phyloP scores from a whole-genome alignment of 495 filamentous ascomycete species.

The Penicillium longicatenatum region DNA sequence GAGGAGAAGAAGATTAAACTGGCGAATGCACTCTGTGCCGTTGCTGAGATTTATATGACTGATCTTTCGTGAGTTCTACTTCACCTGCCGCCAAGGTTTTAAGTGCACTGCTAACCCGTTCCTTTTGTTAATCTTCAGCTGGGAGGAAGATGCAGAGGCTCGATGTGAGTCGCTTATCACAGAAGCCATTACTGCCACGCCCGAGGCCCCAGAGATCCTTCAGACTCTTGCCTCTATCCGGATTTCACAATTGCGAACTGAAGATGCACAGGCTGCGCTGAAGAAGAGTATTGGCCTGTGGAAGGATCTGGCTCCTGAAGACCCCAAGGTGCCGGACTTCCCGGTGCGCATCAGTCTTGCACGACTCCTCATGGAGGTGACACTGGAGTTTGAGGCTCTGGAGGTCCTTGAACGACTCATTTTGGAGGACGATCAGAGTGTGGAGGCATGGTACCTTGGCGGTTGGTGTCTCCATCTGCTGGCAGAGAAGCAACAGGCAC shows the following conservation, averaged over 20 bases:
- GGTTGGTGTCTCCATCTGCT: conserved; percentile 86
- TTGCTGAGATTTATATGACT: conserved; percentile 97
- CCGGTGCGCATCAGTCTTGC: conserved; percentile 80
- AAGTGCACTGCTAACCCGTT: conserved; percentile 7
- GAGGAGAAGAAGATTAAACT: conserved; percentile 76
- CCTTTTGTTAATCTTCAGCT: conserved; percentile 43
- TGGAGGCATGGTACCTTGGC: conserved; percentile 96
- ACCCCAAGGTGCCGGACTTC: conserved; percentile 72
- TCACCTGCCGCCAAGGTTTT: not conserved
- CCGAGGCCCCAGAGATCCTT: conserved; percentile 76
- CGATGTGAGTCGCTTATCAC: conserved; percentile 83
- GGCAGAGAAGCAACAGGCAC: conserved; percentile 65
- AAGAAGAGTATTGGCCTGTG: conserved; percentile 74
- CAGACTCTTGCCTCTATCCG: conserved; percentile 93
- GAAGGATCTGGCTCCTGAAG: conserved; percentile 70
- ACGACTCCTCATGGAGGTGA: conserved; percentile 85
- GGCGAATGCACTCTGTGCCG: conserved; percentile 82
- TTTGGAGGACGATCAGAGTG: conserved; percentile 84
- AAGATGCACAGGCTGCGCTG: conserved; percentile 80
- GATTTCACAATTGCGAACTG: conserved; percentile 77
- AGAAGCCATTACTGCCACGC: conserved; percentile 77
- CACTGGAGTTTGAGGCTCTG: conserved; percentile 79
- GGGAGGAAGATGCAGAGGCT: conserved; percentile 85
- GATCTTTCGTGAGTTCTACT: conserved; percentile 66
- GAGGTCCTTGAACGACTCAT: conserved; percentile 83